Conservation (phyloP, 345 rosid genomes). For the Citrus sinensis region DNA sequence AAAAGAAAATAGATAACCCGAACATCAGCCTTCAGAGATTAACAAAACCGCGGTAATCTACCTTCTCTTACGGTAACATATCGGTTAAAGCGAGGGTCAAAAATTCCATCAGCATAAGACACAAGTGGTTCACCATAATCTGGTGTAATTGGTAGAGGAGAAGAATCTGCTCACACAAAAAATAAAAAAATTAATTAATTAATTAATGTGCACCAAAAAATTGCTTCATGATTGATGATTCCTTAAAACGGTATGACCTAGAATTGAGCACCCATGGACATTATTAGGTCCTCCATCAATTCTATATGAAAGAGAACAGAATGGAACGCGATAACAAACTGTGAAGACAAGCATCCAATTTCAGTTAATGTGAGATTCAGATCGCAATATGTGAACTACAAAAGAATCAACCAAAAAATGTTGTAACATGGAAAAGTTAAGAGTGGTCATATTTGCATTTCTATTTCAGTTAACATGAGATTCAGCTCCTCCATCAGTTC, state of each 20-base stretch:
- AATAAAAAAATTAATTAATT: not conserved
- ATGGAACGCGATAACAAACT: no score
- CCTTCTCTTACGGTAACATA: slow-evolving; percentile 88
- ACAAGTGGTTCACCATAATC: slow-evolving; percentile 65
- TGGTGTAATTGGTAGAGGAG: slow-evolving; percentile 70
- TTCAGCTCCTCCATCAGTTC: not conserved
- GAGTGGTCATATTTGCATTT: not conserved
- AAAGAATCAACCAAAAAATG: not conserved
- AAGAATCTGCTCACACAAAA: slow-evolving; percentile 38
- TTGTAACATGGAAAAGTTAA: not conserved
- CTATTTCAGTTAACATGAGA: not conserved
- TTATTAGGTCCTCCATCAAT: not conserved
- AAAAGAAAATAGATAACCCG: not conserved
- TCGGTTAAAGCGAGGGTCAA: slow-evolving; percentile 62
- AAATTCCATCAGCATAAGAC: slow-evolving; percentile 86
- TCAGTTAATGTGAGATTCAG: no score
- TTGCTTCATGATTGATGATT: no score
- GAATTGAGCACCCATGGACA: not conserved
- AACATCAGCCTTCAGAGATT: not conserved
- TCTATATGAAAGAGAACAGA: no score
- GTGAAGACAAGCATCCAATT: no score
- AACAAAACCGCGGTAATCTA: slow-evolving; percentile 14
- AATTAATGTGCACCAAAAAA: not conserved
- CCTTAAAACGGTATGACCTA: not conserved
- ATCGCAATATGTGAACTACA: no score